Evolutionary conservation across 192 early-diverging fungal genomes (phyloP).

Genomic region (Mortierella claussenii): DNA sequence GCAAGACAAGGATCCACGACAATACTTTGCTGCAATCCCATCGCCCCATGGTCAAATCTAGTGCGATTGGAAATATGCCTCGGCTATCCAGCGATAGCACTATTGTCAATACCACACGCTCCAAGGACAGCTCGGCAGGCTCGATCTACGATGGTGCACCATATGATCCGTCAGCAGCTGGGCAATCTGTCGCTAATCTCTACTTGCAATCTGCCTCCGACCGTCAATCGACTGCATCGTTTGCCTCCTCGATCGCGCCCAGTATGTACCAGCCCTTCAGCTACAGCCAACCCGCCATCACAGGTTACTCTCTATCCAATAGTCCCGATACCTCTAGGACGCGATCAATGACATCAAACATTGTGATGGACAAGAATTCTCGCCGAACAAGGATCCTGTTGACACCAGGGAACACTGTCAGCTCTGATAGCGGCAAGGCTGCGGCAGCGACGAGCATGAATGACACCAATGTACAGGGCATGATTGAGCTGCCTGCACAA

Average conservation of each 20-base stretch:
- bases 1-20: constrained; percentile 20
- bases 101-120: constrained; percentile 29
- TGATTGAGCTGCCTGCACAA: constrained; percentile 49
- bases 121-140: constrained; percentile 21
- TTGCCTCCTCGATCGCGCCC: constrained; percentile 37
- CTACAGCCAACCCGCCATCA: constrained; percentile 10
- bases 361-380: constrained; percentile 54
- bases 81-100: constrained; percentile 52
- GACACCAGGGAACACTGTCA: constrained; percentile 46
- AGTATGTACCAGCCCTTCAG: constrained; percentile 19
- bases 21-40: constrained; percentile 6
- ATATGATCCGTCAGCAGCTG: constrained; percentile 30
- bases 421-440: constrained; percentile 53
- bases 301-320: constrained; percentile 6
- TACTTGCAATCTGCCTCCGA: constrained; percentile 30
- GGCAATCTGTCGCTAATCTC: constrained; percentile 14
- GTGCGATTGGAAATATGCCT: constrained; percentile 32
- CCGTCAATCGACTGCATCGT: constrained; percentile 46
- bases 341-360: constrained; percentile 44
- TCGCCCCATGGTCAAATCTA: constrained; percentile 25
- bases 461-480: constrained; percentile 53
- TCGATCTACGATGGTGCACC: constrained; percentile 31
- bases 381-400: constrained; percentile 44
- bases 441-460: constrained; percentile 59
- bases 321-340: constrained; percentile 19